Evolutionary conservation across 1,284 basidiomycete species (phyloP).

Genomic region (Ganoderma multipileum): DNA sequence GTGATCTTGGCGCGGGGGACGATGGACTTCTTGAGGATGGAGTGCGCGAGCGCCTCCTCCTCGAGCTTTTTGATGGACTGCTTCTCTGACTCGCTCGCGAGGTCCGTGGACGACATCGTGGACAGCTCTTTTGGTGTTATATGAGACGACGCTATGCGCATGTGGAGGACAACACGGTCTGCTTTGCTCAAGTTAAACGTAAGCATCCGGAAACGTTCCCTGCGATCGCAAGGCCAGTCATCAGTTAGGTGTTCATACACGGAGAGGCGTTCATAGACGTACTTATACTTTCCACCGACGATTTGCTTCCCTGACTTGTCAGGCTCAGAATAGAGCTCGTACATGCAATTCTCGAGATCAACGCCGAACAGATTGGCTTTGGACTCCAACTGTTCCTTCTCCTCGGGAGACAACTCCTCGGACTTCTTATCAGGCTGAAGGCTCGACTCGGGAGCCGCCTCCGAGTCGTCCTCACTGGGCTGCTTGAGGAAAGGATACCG

Average conservation of each 20-base stretch:
- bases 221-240: conserved; percentile 39
- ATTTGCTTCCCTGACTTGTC: conserved; percentile 74
- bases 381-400: conserved; percentile 58
- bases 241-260: background rate
- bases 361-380: conserved; percentile 65
- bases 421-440: conserved; percentile 34
- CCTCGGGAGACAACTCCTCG: conserved; percentile 59
- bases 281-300: conserved; percentile 84
- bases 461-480: conserved; percentile 32
- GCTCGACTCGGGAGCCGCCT: background rate
- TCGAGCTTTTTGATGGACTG: conserved; percentile 81
- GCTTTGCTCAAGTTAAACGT: conserved; percentile 80
- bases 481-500: conserved; percentile 62
- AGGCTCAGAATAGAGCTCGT: conserved; percentile 74
- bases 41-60: conserved; percentile 81
- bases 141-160: conserved; percentile 70
- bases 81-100: conserved; percentile 84
- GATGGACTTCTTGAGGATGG: conserved; percentile 75
- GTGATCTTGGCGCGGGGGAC: conserved; percentile 86
- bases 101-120: conserved; percentile 83
- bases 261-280: conserved; percentile 38
- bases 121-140: conserved; percentile 77
- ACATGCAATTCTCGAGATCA: conserved; percentile 75
- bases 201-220: conserved; percentile 85
- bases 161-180: conserved; percentile 77